phyloP scores from a whole-genome alignment of 129 eudicot species.

The Arctium minus region DNA sequence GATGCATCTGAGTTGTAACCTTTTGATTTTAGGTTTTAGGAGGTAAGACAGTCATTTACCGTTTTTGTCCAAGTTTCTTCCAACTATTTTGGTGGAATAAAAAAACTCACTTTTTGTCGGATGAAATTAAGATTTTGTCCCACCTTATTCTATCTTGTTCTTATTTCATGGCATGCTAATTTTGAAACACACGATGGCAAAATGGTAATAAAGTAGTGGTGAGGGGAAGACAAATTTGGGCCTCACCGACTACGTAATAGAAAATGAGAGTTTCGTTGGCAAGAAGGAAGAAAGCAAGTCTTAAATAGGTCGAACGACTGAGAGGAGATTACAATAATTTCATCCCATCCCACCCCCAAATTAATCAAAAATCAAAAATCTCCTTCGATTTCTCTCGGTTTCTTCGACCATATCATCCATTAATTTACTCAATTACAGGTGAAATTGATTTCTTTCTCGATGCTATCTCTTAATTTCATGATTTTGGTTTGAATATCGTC shows the following conservation, averaged over 20 bases:
- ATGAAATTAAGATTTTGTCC: too few relatives aligned
- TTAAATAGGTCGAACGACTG: constrained; percentile 38
- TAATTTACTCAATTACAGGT: constrained; percentile 31
- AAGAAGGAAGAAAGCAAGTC: constrained; percentile 23
- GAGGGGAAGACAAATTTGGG: constrained; percentile 23
- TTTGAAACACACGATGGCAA: background rate
- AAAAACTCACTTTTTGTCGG: too few relatives aligned
- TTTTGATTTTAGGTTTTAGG: too few relatives aligned
- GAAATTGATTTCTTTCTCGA: background rate
- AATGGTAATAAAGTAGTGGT: constrained; percentile 25
- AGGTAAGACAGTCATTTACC: too few relatives aligned
- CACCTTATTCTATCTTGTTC: too few relatives aligned
- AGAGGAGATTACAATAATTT: constrained; percentile 17
- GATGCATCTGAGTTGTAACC: too few relatives aligned
- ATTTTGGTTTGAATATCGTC: background rate
- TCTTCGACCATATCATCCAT: constrained; percentile 10
- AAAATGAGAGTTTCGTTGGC: constrained; percentile 34
- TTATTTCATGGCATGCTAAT: too few relatives aligned
- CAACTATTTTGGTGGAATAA: too few relatives aligned
- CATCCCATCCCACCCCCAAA: constrained; percentile 4
- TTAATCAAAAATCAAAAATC: constrained; percentile 5
- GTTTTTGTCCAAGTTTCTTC: too few relatives aligned
- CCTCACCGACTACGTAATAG: constrained; percentile 25
- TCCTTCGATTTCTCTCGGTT: background rate
- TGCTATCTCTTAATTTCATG: background rate